phyloP scores from a whole-genome alignment of 371 early-diverging fungal genomes.

The Dinochytrium kinnereticum region DNA sequence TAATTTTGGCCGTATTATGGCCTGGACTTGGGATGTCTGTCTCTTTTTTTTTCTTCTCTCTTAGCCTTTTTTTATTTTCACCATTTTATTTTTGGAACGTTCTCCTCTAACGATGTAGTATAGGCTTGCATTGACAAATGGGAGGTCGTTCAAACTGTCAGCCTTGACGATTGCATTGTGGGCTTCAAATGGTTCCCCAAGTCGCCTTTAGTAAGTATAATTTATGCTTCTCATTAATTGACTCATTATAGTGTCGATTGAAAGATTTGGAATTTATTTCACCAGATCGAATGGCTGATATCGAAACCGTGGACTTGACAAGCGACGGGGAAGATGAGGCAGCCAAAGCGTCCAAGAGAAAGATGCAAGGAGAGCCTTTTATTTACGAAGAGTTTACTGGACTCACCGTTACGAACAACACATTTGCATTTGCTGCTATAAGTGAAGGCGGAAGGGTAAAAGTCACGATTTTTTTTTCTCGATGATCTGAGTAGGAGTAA shows the following conservation, averaged over 20 bases:
- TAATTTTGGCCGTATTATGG: background rate
- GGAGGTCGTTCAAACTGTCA: background rate
- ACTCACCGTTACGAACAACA: slow-evolving; percentile 1
- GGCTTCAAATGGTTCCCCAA: slow-evolving; percentile 6
- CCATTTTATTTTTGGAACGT: no score
- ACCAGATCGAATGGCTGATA: background rate
- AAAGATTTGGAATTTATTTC: background rate
- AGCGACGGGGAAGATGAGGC: slow-evolving; percentile 10
- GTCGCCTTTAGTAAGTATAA: background rate
- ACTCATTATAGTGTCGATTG: background rate
- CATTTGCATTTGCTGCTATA: background rate
- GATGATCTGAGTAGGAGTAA: no score
- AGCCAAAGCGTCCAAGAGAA: background rate
- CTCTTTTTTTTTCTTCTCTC: background rate
- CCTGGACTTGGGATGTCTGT: background rate
- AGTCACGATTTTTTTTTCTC: no score
- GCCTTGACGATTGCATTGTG: background rate
- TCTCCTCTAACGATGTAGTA: background rate
- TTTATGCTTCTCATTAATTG: background rate
- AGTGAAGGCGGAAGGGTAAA: slow-evolving; percentile 10
- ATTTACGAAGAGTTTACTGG: background rate
- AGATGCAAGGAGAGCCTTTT: background rate
- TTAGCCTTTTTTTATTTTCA: no score
- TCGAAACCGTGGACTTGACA: slow-evolving; percentile 12
- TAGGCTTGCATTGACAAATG: slow-evolving; percentile 9